Percentiles rank a stretch among this genome's conserved stretches.
Evolutionary conservation across 2,329 filamentous ascomycete species (phyloP).

Genomic region (Fusarium subtropicale): DNA sequence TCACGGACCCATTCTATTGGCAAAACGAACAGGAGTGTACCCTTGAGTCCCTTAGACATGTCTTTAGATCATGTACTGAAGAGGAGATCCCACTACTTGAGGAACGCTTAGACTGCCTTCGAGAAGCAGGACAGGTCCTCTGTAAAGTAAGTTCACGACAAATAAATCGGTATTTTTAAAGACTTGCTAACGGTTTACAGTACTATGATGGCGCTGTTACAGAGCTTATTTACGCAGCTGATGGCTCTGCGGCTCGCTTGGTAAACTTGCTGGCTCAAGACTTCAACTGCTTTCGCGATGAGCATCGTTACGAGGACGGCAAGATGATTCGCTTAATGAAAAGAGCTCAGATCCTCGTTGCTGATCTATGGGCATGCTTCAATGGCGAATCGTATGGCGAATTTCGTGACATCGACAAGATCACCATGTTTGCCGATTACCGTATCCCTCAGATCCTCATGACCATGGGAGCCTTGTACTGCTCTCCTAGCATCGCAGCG

Average conservation of each 20-base stretch:
- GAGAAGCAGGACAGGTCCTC: conserved; percentile 84
- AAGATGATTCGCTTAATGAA: conserved; percentile 85
- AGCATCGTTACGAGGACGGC: conserved; percentile 78
- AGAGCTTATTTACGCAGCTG: conserved; percentile 78
- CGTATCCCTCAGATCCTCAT: conserved; percentile 94
- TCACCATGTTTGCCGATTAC: conserved; percentile 99
- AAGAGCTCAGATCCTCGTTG: conserved; percentile 94
- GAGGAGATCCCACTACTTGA: conserved; percentile 88
- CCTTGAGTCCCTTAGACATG: conserved; percentile 75
- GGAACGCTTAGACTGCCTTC: conserved; percentile 80
- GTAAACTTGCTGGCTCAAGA: conserved; percentile 87
- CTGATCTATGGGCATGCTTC: conserved; percentile 97
- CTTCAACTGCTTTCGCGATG: conserved; percentile 89
- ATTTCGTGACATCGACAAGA: conserved; percentile 91
- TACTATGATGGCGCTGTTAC: conserved; percentile 80
- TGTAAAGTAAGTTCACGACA: conserved; percentile 68
- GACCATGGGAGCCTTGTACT: conserved; percentile 82
- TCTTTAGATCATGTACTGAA: conserved; percentile 88
- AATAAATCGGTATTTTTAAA: too few relatives aligned
- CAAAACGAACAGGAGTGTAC: conserved; percentile 79
- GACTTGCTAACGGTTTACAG: conserved; percentile 55
- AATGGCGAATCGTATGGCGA: conserved; percentile 81
- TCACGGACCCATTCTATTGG: conserved; percentile 92
- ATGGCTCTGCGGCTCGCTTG: conserved; percentile 82
- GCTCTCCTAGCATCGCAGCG: conserved; percentile 81